phyloP scores from a whole-genome alignment of 768 basidiomycete genomes.

The Russula virescens region DNA sequence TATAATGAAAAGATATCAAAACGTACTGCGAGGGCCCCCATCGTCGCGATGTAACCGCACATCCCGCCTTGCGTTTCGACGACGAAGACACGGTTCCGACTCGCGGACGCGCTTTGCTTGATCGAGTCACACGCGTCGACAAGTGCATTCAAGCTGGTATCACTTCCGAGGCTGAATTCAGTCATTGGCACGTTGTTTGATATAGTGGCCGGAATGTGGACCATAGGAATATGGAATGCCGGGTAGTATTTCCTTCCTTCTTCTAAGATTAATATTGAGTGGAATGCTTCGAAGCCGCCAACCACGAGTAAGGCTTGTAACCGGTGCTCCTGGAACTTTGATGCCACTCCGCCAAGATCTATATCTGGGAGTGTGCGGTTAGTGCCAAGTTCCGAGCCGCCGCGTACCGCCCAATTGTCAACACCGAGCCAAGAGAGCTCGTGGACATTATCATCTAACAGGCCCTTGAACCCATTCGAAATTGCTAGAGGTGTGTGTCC shows the following conservation, averaged over 20 bases:
- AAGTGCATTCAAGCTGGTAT: constrained; percentile 96
- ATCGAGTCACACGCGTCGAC: constrained; percentile 98
- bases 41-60: constrained; percentile 91
- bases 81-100: constrained; percentile 92
- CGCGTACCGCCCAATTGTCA: constrained; percentile 92
- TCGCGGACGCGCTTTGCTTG: constrained; percentile 96
- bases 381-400: constrained; percentile 96
- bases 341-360: constrained; percentile 83
- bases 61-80: constrained; percentile 98
- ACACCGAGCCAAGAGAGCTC: constrained; percentile 95
- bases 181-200: constrained; percentile 98
- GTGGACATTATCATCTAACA: constrained; percentile 82
- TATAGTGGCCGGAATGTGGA: constrained; percentile 92
- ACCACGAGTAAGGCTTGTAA: constrained; percentile 82
- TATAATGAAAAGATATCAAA: neutral
- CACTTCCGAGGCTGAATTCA: constrained; percentile 91
- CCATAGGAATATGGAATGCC: constrained; percentile 92
- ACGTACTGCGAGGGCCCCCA: constrained; percentile 93
- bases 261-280: constrained; percentile 69
- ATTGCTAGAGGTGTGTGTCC: constrained; percentile 92
- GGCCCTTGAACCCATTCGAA: constrained; percentile 93
- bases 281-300: constrained; percentile 96
- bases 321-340: constrained; percentile 82
- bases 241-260: constrained; percentile 79
- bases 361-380: constrained; percentile 83